Conservation (phyloP, 352 stramenopile species). For the Phytophthora palmivora region DNA sequence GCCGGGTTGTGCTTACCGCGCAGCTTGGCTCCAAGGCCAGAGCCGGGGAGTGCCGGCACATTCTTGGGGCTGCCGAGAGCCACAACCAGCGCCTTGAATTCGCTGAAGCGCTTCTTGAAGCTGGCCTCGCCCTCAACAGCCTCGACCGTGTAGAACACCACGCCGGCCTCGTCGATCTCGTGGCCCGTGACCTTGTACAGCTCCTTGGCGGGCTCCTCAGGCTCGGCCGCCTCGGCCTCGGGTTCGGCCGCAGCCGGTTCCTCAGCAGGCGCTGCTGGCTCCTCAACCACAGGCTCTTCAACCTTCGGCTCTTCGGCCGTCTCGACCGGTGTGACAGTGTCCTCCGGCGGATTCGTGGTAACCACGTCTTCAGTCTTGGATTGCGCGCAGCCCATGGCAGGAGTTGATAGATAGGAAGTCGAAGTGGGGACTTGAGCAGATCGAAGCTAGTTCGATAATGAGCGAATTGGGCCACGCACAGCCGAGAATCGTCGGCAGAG, state of each 20-base stretch:
- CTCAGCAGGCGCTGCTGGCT: slow-evolving; percentile 7
- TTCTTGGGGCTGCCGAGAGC: slow-evolving; percentile 37
- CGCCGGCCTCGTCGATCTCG: slow-evolving; percentile 66
- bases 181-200: slow-evolving; percentile 57
- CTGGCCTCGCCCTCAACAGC: slow-evolving; percentile 35
- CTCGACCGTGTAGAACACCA: slow-evolving; percentile 80
- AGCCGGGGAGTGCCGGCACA: slow-evolving; percentile 64
- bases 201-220: slow-evolving; percentile 25
- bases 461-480: not conserved
- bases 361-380: slow-evolving; percentile 64
- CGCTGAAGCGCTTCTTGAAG: slow-evolving; percentile 82
- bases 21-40: slow-evolving; percentile 54
- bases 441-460: slow-evolving; percentile 48
- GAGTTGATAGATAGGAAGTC: slow-evolving; percentile 18
- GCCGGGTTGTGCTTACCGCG: slow-evolving; percentile 66
- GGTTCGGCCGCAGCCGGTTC: slow-evolving; percentile 15
- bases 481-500: slow-evolving; percentile 17
- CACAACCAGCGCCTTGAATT: slow-evolving; percentile 80
- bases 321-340: slow-evolving; percentile 15
- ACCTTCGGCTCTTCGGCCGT: slow-evolving; percentile 8
- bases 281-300: slow-evolving; percentile 12
- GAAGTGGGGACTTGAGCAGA: slow-evolving; percentile 26
- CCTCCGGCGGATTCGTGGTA: slow-evolving; percentile 22
- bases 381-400: slow-evolving; percentile 76
- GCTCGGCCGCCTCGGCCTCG: slow-evolving; percentile 15